Base-by-base conservation (phyloP, 768 basidiomycete species). In the Neoboletus subvelutipes region DNA sequence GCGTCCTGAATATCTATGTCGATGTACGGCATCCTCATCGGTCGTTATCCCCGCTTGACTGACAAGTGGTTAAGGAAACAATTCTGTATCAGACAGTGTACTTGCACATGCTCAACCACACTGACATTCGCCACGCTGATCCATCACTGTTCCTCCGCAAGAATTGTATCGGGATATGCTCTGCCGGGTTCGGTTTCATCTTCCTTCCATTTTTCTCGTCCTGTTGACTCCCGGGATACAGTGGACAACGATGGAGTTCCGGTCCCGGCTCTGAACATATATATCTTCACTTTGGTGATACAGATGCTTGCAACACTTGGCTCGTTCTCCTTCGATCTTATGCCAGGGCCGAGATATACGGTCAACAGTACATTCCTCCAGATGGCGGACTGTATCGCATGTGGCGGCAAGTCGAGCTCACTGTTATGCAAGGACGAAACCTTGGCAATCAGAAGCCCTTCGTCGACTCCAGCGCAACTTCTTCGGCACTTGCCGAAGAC, bases 361-460 rank as follows among this genome's bases (percentile, higher is more conserved):
- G 87, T 34, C 77, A 78, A 61, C 74, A 79, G 67, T 76, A 78
- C 61, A 76, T 76, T 39, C 77, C 82, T 22, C 65, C 71, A 50
- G 85, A 86, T 57, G 88, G 87, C 42, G 91, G 91, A 8, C 82
- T 88, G 12, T 92, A 90, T 72, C 85, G 92, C 53, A 88, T 94
- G 83, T 94, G 90, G 88, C 80, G 93, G 50, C 88, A 90, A 68
- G 79, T 94, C 24, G 84, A 90, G 59, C 75, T 94, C 26, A 81
- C 82, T 31, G 77, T 92, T 53, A 77, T 87, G 39, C 87, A 90
- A 71, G 91, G 85, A 13, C 83, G 90, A 40, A 85, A 86, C 64
- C 76, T 94, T 33, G 88, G 88, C 47, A 77, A 76, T 56, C 71
- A 76, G 42, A 82, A 75, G 18, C 68, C 75, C 4, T 65, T 74